phyloP scores from a whole-genome alignment of 176 grass and related monocot genomes.

The Stipa capillata region DNA sequence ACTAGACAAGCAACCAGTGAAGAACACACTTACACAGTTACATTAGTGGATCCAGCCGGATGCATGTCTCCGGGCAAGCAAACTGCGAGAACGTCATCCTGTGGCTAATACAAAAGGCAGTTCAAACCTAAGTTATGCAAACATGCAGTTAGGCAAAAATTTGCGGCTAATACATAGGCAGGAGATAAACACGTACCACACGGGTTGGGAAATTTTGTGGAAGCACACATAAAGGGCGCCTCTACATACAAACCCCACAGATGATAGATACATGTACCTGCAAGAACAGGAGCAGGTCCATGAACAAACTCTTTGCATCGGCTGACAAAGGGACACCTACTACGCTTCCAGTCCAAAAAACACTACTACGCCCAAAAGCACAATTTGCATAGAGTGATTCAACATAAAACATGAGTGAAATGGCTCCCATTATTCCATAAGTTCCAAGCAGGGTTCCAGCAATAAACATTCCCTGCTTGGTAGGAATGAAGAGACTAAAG shows the following conservation, averaged over 20 bases:
- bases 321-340: too few species aligned
- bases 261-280: conserved; percentile 29
- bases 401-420: not conserved
- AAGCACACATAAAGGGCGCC: not conserved
- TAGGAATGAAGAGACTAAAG: not conserved
- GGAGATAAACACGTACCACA: conserved; percentile 51
- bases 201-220: not conserved
- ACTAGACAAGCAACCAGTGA: not conserved
- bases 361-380: not conserved
- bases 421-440: too few species aligned
- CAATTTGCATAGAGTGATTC: not conserved
- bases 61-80: not conserved
- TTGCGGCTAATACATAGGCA: not conserved
- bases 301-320: conserved; percentile 36
- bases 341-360: too few species aligned
- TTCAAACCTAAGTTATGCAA: not conserved
- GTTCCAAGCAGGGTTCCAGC: too few species aligned
- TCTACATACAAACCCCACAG: conserved; percentile 4
- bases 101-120: not conserved
- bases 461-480: not conserved
- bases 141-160: conserved; percentile 7
- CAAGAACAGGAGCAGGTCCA: conserved; percentile 39
- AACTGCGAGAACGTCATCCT: not conserved
- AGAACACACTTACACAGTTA: not conserved
- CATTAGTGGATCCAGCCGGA: not conserved